Evolutionary conservation across 129 eudicot species (phyloP).

Genomic region (Tagetes erecta): DNA sequence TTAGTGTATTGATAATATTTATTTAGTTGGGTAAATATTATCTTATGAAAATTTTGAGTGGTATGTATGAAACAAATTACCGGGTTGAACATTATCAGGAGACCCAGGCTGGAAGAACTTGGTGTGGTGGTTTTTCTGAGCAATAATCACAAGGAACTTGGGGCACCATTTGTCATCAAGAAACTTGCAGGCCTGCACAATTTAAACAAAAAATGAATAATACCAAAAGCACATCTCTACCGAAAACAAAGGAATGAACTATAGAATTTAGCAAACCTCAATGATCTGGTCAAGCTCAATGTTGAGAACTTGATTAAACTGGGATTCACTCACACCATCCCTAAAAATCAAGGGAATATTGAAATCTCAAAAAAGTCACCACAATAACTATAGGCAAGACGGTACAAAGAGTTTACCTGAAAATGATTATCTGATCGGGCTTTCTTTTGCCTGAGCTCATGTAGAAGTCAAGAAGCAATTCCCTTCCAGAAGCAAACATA

Average conservation of each 20-base stretch:
- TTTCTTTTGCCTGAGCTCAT: constrained; percentile 64
- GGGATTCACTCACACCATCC: constrained; percentile 89
- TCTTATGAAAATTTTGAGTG: background rate
- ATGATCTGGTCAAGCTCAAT: constrained; percentile 81
- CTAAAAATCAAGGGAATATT: constrained; percentile 29
- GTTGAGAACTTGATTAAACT: constrained; percentile 77
- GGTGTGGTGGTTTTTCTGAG: constrained; percentile 88
- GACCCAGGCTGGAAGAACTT: constrained; percentile 64
- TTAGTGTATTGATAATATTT: too few species aligned
- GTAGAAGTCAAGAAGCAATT: constrained; percentile 66
- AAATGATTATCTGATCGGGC: constrained; percentile 83
- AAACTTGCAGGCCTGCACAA: constrained; percentile 59
- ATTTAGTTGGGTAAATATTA: background rate
- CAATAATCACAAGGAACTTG: constrained; percentile 65
- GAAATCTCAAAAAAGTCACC: background rate
- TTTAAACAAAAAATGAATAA: background rate
- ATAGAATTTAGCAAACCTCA: constrained; percentile 50
- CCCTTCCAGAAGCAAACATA: constrained; percentile 41
- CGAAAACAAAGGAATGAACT: background rate
- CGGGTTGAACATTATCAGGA: constrained; percentile 89
- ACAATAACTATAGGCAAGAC: background rate
- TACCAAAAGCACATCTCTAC: background rate
- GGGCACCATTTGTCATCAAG: constrained; percentile 73
- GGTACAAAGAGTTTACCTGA: constrained; percentile 48
- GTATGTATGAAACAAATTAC: constrained; percentile 27